Conservation (phyloP, 2,329 filamentous ascomycete genomes). For the Penicillium sp. region DNA sequence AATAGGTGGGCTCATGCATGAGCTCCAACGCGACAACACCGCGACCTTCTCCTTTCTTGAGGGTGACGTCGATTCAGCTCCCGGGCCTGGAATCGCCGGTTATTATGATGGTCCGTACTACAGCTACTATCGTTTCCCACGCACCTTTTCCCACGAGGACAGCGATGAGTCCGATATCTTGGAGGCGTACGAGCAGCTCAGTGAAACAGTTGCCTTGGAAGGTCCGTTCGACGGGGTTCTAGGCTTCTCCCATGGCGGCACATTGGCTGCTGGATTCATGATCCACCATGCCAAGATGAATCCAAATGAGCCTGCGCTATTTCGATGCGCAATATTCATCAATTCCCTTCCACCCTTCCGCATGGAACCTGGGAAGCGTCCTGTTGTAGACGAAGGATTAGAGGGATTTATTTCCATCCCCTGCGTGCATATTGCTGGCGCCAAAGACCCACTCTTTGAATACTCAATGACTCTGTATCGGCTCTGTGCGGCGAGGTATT, state of each 20-base stretch:
- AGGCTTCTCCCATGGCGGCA: conserved; percentile 38
- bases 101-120: conserved; percentile 34
- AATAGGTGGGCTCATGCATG: conserved; percentile 26
- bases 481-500: conserved; percentile 21
- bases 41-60: conserved; percentile 32
- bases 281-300: conserved; percentile 28
- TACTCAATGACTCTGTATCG: conserved; percentile 26
- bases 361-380: conserved; percentile 23
- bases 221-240: conserved; percentile 33
- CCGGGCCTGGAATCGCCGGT: conserved; percentile 30
- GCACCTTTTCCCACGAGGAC: conserved; percentile 22
- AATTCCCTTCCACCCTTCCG: conserved; percentile 32
- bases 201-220: conserved; percentile 25
- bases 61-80: conserved; percentile 29
- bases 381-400: conserved; percentile 24
- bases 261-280: conserved; percentile 31
- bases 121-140: conserved; percentile 34
- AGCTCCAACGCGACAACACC: conserved; percentile 29
- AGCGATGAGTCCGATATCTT: conserved; percentile 22
- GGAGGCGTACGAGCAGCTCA: conserved; percentile 28
- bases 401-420: conserved; percentile 28
- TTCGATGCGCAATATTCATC: conserved; percentile 37
- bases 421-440: conserved; percentile 26
- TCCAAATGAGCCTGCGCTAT: conserved; percentile 21
- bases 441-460: conserved; percentile 25